Evolutionary conservation across 148 eudicot species (phyloP).

Genomic region (Camellia lanceoleosa): DNA sequence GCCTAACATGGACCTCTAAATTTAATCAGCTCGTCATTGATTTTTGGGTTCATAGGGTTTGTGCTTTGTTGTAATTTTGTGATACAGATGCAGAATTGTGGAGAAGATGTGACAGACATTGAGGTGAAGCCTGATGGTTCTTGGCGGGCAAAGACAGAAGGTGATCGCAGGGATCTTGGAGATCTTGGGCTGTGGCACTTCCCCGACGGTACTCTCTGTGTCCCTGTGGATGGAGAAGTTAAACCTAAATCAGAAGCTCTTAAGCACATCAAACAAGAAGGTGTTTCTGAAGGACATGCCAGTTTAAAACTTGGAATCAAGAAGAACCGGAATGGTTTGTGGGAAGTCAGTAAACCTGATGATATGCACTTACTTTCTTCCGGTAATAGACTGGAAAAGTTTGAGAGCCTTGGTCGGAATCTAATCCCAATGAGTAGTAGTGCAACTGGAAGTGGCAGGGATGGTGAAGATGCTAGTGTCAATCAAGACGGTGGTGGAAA

Average conservation of each 20-base stretch:
- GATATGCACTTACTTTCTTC: slow-evolving; percentile 39
- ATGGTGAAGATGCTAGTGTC: slow-evolving; percentile 58
- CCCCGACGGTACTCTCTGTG: slow-evolving; percentile 58
- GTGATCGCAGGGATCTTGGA: slow-evolving; percentile 47
- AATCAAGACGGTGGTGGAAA: slow-evolving; percentile 46
- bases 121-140: slow-evolving; percentile 97
- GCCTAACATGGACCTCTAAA: neutral
- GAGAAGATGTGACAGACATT: slow-evolving; percentile 84
- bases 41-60: neutral
- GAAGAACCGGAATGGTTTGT: slow-evolving; percentile 58
- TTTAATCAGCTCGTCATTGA: neutral
- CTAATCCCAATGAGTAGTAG: slow-evolving; percentile 61
- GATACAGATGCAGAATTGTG: slow-evolving; percentile 64
- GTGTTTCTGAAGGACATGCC: slow-evolving; percentile 27
- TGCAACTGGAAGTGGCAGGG: slow-evolving; percentile 63
- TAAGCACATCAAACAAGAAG: slow-evolving; percentile 40
- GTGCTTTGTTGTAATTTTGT: neutral
- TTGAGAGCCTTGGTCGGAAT: slow-evolving; percentile 36
- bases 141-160: slow-evolving; percentile 85
- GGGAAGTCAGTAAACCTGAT: slow-evolving; percentile 63
- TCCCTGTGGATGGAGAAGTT: slow-evolving; percentile 26
- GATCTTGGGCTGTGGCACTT: slow-evolving; percentile 63
- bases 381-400: slow-evolving; percentile 35
- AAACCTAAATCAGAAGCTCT: slow-evolving; percentile 45
- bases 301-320: slow-evolving; percentile 57